These are phyloP conservation scores for Durotheca rogersii DNA, from an alignment of 495 filamentous ascomycete species.

Conservation along the genomic window DNA sequence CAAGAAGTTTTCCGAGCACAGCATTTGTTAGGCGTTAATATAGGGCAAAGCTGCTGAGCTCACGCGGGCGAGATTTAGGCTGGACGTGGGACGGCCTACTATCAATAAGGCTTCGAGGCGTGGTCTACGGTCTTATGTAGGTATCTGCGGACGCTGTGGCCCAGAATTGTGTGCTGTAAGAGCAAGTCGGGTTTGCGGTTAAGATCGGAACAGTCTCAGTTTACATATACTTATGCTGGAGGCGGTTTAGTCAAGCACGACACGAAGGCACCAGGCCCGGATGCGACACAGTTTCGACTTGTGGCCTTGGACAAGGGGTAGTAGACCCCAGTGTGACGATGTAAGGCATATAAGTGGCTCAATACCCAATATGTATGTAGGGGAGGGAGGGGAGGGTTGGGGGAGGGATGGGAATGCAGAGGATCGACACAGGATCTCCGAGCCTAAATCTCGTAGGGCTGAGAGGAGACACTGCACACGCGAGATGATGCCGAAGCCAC, in stretches of 20 bases:
- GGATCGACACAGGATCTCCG: constrained; percentile 33
- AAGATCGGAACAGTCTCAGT: constrained; percentile 14
- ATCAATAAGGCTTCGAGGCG: background rate
- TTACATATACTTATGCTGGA: constrained; percentile 22
- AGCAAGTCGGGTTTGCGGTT: constrained; percentile 1
- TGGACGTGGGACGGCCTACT: background rate
- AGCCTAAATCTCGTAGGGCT: constrained; percentile 40
- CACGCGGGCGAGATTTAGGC: constrained; percentile 18
- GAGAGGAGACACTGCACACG: constrained; percentile 32
- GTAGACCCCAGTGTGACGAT: constrained; percentile 20
- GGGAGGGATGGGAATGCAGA: constrained; percentile 33
- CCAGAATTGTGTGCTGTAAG: constrained; percentile 9
- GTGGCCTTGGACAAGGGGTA: constrained; percentile 21
- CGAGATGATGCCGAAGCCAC: constrained; percentile 23
- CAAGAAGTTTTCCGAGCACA: constrained; percentile 16
- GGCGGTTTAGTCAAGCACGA: constrained; percentile 14
- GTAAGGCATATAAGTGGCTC: constrained; percentile 12
- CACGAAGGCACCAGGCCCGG: constrained; percentile 13
- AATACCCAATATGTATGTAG: constrained; percentile 18
- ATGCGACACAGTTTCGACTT: constrained; percentile 14
- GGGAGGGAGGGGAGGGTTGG: too few species aligned
- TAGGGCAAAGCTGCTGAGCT: constrained; percentile 11
- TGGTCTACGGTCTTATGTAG: constrained; percentile 1
- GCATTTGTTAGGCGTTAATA: constrained; percentile 23
- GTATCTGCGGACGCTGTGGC: background rate